These are phyloP conservation scores for Entoloma clypeatum DNA, from an alignment of 1,284 basidiomycete genomes.

Conservation along the genomic window DNA sequence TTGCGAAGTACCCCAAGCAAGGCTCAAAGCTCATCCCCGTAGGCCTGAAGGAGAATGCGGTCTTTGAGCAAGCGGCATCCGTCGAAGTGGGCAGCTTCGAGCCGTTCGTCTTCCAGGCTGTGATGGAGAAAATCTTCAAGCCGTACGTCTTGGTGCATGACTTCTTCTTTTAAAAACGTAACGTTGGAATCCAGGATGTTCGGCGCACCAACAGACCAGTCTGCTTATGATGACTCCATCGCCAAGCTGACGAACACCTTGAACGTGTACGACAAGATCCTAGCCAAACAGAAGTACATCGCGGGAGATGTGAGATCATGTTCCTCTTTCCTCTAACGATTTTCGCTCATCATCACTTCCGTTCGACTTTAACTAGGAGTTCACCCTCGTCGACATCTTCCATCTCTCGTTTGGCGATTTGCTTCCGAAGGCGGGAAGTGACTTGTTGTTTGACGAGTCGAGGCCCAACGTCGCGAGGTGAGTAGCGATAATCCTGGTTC, in stretches of 20 bases:
- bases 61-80: constrained; percentile 52
- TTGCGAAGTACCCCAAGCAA: constrained; percentile 35
- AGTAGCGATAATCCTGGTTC: background rate
- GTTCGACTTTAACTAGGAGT: constrained; percentile 19
- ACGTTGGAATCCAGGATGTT: no score
- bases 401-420: constrained; percentile 30
- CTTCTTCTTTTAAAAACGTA: no score
- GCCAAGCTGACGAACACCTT: constrained; percentile 36
- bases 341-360: background rate
- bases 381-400: constrained; percentile 35
- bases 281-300: constrained; percentile 48
- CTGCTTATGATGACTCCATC: constrained; percentile 30
- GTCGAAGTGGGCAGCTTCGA: constrained; percentile 51
- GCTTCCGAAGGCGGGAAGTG: constrained; percentile 25
- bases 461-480: constrained; percentile 33
- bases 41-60: constrained; percentile 35
- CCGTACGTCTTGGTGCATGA: no score
- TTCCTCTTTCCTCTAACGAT: background rate
- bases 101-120: constrained; percentile 26
- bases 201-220: no score
- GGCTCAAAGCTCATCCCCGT: constrained; percentile 32
- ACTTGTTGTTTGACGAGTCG: constrained; percentile 21
- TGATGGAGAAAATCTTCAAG: constrained; percentile 47
- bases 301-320: constrained; percentile 46
- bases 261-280: constrained; percentile 48